These are phyloP conservation scores for Lepidium aucheri DNA, from an alignment of 345 rosid genomes.

Conservation along the genomic window DNA sequence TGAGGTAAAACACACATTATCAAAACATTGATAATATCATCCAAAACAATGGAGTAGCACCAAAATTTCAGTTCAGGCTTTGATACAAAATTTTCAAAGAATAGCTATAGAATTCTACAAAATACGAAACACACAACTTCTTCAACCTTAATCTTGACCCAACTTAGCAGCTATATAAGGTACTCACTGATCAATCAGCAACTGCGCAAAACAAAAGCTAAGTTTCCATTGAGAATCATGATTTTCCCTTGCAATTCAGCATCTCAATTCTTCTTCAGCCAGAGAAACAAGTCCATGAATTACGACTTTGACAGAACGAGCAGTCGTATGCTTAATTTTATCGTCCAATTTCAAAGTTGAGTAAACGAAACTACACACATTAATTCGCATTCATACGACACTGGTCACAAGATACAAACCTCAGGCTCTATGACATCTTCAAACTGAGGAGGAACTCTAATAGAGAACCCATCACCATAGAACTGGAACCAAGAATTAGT, in stretches of 20 bases:
- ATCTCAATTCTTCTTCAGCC: neutral
- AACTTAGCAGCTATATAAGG: neutral
- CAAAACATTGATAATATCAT: constrained; percentile 7
- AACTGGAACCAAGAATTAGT: constrained; percentile 86
- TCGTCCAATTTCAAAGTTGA: neutral
- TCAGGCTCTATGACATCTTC: constrained; percentile 86
- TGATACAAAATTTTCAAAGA: neutral
- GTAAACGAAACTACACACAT: neutral
- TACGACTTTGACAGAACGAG: neutral
- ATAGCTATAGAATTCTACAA: neutral
- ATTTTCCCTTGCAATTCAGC: neutral
- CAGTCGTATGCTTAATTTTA: neutral
- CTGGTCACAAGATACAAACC: constrained; percentile 27
- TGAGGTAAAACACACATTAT: neutral
- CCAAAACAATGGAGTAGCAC: neutral
- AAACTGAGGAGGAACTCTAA: constrained; percentile 83
- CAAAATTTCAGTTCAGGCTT: neutral
- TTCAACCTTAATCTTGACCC: neutral
- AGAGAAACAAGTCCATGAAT: neutral
- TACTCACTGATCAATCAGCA: neutral
- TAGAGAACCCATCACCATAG: constrained; percentile 77
- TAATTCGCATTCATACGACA: neutral
- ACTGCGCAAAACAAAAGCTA: neutral
- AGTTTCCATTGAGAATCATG: neutral
- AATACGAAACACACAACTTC: neutral